These are phyloP conservation scores for Colletotrichum sansevieriae DNA, from an alignment of 2,329 filamentous ascomycete species.

Conservation along the genomic window DNA sequence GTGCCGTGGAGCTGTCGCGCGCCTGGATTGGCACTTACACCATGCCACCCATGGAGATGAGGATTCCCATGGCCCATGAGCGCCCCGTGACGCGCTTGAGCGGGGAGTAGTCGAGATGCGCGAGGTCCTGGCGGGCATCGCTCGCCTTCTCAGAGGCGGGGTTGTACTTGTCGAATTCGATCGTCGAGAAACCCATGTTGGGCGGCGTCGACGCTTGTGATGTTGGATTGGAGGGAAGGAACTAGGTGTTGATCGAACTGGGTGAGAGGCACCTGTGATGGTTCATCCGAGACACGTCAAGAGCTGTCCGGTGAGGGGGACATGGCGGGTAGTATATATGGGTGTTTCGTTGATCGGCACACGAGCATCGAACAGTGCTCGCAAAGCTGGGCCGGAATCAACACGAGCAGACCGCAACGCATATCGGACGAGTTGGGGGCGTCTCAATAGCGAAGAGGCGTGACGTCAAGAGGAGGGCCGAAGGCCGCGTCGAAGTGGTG, in stretches of 20 bases:
- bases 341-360: constrained; percentile 32
- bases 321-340: constrained; percentile 35
- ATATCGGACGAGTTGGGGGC: constrained; percentile 18
- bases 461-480: constrained; percentile 39
- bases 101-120: constrained; percentile 60
- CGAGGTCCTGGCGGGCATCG: constrained; percentile 51
- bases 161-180: constrained; percentile 59
- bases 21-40: constrained; percentile 50
- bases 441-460: constrained; percentile 29
- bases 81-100: constrained; percentile 54
- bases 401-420: neutral
- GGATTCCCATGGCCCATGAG: constrained; percentile 53
- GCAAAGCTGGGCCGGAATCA: constrained; percentile 14
- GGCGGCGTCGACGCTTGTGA: constrained; percentile 22
- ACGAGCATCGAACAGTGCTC: constrained; percentile 12
- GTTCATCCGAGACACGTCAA: constrained; percentile 34
- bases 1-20: neutral
- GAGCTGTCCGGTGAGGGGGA: neutral
- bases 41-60: constrained; percentile 61
- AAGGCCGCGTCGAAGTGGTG: constrained; percentile 10
- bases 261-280: constrained; percentile 15
- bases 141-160: constrained; percentile 54
- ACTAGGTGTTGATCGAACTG: constrained; percentile 53
- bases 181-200: constrained; percentile 46
- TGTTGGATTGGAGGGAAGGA: constrained; percentile 68